phyloP scores from a whole-genome alignment of 306 rosid genomes.

The Hippophae tibetana region DNA sequence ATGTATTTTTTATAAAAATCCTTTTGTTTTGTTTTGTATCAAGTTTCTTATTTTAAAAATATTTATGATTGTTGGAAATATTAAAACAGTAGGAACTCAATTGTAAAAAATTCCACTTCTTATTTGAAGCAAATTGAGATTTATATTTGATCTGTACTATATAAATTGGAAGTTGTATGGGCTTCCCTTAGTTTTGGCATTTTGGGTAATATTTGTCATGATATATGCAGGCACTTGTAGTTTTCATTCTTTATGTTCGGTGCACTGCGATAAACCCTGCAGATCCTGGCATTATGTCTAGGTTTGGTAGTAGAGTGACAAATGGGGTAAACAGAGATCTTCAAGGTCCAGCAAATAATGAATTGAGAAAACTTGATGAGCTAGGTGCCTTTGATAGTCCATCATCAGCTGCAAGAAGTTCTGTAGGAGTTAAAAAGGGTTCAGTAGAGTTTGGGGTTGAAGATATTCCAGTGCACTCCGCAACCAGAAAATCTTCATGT shows the following conservation, averaged over 20 bases:
- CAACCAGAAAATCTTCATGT: slow-evolving; percentile 31
- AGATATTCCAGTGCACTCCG: slow-evolving; percentile 35
- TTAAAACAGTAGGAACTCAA: too few species aligned
- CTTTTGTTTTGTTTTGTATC: too few species aligned
- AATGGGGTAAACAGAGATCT: slow-evolving; percentile 34
- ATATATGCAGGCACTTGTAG: slow-evolving; percentile 71
- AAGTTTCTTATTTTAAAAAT: too few species aligned
- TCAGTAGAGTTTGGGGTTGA: slow-evolving; percentile 51
- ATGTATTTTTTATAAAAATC: background rate
- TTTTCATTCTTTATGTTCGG: slow-evolving; percentile 84
- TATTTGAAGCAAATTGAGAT: too few species aligned
- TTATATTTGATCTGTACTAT: too few species aligned
- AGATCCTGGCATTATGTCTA: slow-evolving; percentile 91
- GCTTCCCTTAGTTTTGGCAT: background rate
- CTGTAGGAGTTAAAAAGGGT: slow-evolving; percentile 64
- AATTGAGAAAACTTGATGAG: slow-evolving; percentile 50
- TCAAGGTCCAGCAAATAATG: slow-evolving; percentile 42
- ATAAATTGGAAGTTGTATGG: too few species aligned
- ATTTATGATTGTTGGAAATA: too few species aligned
- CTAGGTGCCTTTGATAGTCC: slow-evolving; percentile 44
- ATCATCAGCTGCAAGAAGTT: slow-evolving; percentile 69
- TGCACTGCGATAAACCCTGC: slow-evolving; percentile 98
- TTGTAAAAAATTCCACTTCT: too few species aligned
- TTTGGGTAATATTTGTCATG: slow-evolving; percentile 19
- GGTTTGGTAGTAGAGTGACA: slow-evolving; percentile 41